A percentile compares a stretch with the other conserved stretches of the same genome.
These are phyloP conservation scores for Anthracocystis setariae DNA, from an alignment of 1,284 basidiomycete species.

Conservation along the genomic window DNA sequence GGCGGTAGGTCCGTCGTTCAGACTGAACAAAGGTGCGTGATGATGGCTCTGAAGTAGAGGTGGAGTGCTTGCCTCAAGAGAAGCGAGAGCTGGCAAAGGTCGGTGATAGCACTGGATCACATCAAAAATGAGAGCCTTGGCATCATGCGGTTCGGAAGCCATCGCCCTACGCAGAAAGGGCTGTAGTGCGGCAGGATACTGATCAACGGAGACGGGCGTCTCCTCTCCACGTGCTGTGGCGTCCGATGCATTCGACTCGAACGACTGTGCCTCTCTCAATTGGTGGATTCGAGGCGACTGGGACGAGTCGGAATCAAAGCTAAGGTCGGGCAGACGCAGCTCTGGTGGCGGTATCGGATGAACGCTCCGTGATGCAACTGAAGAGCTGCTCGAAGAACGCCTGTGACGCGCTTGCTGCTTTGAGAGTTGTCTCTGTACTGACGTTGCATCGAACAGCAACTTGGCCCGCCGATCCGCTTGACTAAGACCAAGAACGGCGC, in stretches of 20 bases:
- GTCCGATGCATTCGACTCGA: slow-evolving; percentile 43
- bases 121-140: slow-evolving; percentile 47
- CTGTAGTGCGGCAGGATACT: slow-evolving; percentile 25
- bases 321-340: slow-evolving; percentile 33
- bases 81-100: not conserved
- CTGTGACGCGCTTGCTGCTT: not conserved
- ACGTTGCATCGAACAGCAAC: not conserved
- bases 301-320: slow-evolving; percentile 23
- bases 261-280: slow-evolving; percentile 48
- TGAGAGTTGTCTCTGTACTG: slow-evolving; percentile 2
- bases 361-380: slow-evolving; percentile 1
- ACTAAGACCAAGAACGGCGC: slow-evolving; percentile 58
- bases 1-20: not conserved
- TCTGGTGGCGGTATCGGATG: slow-evolving; percentile 10
- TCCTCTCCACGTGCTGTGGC: slow-evolving; percentile 33
- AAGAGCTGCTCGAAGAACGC: slow-evolving; percentile 32
- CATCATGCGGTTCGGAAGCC: not conserved
- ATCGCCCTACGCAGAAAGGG: slow-evolving; percentile 12
- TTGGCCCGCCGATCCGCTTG: slow-evolving; percentile 35
- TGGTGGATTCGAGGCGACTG: slow-evolving; percentile 32
- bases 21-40: not conserved
- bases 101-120: slow-evolving; percentile 50
- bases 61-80: not conserved
- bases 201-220: slow-evolving; percentile 5
- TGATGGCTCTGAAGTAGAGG: slow-evolving; percentile 1